Evolutionary conservation across 768 basidiomycete genomes (phyloP).

Genomic region (Pleurotus platypus): DNA sequence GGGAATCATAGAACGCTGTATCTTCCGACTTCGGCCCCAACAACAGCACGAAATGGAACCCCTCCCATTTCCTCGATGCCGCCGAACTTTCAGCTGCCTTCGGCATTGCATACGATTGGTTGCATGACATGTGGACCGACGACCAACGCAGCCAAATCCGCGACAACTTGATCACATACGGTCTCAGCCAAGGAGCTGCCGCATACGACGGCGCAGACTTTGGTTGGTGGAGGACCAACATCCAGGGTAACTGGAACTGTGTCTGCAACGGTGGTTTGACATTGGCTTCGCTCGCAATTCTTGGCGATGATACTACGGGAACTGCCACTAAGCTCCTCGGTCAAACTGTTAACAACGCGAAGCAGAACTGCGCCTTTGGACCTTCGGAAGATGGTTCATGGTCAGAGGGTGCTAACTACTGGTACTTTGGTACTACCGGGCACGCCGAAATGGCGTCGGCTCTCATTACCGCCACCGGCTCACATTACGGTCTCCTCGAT

Average conservation of each 20-base stretch:
- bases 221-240: constrained; percentile 78
- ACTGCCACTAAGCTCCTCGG: constrained; percentile 62
- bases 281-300: constrained; percentile 85
- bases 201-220: constrained; percentile 44
- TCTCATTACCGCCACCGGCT: constrained; percentile 83
- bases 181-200: constrained; percentile 61
- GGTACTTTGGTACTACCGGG: constrained; percentile 92
- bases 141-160: constrained; percentile 70
- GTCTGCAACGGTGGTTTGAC: constrained; percentile 91
- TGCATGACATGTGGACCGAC: constrained; percentile 79
- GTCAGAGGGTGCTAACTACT: constrained; percentile 92
- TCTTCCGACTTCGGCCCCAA: constrained; percentile 61
- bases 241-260: constrained; percentile 97
- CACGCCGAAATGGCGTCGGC: constrained; percentile 87
- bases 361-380: constrained; percentile 67
- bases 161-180: constrained; percentile 71
- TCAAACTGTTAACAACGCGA: constrained; percentile 70
- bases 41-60: constrained; percentile 76
- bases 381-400: constrained; percentile 78
- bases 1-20: constrained; percentile 58
- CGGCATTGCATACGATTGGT: constrained; percentile 95
- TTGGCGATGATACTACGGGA: constrained; percentile 78
- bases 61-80: constrained; percentile 84
- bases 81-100: constrained; percentile 90
- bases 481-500: constrained; percentile 67